phyloP scores from a whole-genome alignment of 768 basidiomycete species.

The Gloeopeniophorella convolvens region DNA sequence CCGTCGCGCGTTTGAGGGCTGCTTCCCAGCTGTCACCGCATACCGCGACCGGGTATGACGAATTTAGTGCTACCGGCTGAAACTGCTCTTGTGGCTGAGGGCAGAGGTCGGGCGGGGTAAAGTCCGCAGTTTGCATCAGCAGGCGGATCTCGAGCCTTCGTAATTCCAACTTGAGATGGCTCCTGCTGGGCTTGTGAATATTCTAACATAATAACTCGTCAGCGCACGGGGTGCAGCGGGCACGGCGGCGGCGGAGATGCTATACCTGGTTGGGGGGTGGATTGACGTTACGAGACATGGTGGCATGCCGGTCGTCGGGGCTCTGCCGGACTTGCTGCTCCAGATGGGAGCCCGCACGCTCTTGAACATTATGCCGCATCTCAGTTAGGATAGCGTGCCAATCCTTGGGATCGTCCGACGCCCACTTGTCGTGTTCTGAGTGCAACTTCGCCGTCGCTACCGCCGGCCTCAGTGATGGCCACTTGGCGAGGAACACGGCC shows the following conservation, averaged over 20 bases:
- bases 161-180: conserved; percentile 8
- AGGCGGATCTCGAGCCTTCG: conserved; percentile 9
- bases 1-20: not conserved
- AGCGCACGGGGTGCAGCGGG: not conserved
- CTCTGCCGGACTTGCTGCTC: not conserved
- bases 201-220: conserved; percentile 1
- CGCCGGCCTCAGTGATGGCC: not conserved
- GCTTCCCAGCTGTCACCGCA: conserved; percentile 12
- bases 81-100: conserved; percentile 12
- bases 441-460: not conserved
- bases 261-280: conserved; percentile 3
- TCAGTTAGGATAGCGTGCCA: conserved; percentile 7
- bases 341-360: conserved; percentile 2
- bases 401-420: conserved; percentile 1
- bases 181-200: not conserved
- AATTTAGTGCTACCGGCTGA: not conserved
- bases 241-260: not conserved
- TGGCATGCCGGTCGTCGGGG: not conserved
- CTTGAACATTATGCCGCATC: conserved; percentile 12
- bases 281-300: not conserved
- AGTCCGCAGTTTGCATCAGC: conserved; percentile 8
- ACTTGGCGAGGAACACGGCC: not conserved
- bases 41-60: conserved; percentile 10
- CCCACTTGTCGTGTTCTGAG: conserved; percentile 7
- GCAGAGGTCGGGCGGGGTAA: conserved; percentile 7